Conservation (phyloP, 768 basidiomycete species). For the Epithele typhae region DNA sequence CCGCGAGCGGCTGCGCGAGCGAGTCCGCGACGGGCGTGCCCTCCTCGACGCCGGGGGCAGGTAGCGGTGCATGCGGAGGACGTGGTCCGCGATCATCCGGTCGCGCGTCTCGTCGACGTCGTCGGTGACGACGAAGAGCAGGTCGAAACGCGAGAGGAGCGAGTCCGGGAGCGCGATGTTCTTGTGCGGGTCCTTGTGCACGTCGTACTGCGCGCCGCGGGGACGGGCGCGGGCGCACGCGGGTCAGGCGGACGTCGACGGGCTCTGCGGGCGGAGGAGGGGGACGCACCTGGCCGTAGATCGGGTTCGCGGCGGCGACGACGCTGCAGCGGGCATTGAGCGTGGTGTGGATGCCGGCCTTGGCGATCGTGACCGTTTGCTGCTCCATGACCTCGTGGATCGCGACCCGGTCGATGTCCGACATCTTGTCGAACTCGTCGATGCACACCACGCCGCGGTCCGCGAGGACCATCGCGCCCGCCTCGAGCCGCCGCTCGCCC, state of each 20-base stretch:
- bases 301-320: conserved; percentile 96
- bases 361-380: conserved; percentile 98
- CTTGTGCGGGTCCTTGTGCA: conserved; percentile 98
- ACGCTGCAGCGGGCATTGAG: conserved; percentile 98
- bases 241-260: too few relatives aligned
- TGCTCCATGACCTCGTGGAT: conserved; percentile 99
- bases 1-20: conserved; percentile 80
- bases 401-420: conserved; percentile 95
- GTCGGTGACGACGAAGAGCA: conserved; percentile 97
- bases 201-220: conserved; percentile 75
- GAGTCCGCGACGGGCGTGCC: conserved; percentile 88
- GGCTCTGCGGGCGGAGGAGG: background rate
- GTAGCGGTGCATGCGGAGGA: conserved; percentile 95
- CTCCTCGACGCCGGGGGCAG: conserved; percentile 96
- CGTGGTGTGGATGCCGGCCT: conserved; percentile 98
- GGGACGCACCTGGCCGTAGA: conserved; percentile 85
- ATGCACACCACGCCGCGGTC: conserved; percentile 99
- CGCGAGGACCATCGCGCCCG: conserved; percentile 98
- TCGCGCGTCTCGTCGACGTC: conserved; percentile 95
- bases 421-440: conserved; percentile 99
- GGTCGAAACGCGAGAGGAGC: conserved; percentile 95
- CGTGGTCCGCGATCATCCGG: conserved; percentile 94
- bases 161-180: conserved; percentile 99
- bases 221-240: background rate
- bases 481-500: conserved; percentile 93